Percentiles rank a stretch among this genome's conserved stretches.
Conservation (phyloP, 768 basidiomycete species). For the Kwoniella dejecticola region DNA sequence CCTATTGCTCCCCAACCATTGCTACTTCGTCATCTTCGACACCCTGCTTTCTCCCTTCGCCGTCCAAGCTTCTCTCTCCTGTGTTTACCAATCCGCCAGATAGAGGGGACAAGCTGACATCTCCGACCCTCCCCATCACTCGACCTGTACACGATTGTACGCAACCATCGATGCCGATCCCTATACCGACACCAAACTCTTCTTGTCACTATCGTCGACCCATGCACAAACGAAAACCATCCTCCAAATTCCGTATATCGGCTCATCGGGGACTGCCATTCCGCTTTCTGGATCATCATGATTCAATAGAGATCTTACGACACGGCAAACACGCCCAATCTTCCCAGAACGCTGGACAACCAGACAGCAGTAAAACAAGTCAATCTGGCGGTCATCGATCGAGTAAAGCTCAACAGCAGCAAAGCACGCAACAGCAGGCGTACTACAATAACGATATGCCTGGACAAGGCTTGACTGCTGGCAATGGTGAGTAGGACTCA, state of each 20-base stretch:
- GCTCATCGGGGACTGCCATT: constrained; percentile 4
- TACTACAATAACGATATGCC: constrained; percentile 57
- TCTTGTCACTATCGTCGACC: neutral
- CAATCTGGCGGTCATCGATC: constrained; percentile 54
- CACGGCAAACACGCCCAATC: constrained; percentile 68
- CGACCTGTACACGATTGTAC: constrained; percentile 9
- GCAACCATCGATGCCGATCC: neutral
- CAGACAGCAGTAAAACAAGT: constrained; percentile 33
- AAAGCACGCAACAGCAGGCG: constrained; percentile 37
- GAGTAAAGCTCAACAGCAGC: constrained; percentile 48
- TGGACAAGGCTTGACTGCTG: constrained; percentile 46
- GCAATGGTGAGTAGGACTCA: constrained; percentile 30
- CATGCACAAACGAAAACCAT: constrained; percentile 42
- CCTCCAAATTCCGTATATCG: constrained; percentile 6
- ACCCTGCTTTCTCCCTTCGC: constrained; percentile 20
- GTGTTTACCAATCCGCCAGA: constrained; percentile 13
- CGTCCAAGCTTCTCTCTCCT: constrained; percentile 26
- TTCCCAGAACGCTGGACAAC: constrained; percentile 23
- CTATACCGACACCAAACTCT: constrained; percentile 5
- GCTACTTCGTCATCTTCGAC: constrained; percentile 10
- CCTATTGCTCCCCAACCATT: constrained; percentile 13
- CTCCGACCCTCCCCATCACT: constrained; percentile 15
- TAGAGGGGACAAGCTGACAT: constrained; percentile 29
- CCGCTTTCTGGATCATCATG: constrained; percentile 8
- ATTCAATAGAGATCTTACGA: constrained; percentile 69